phyloP scores from a whole-genome alignment of 441 rosid species.

The Populus hybrid region DNA sequence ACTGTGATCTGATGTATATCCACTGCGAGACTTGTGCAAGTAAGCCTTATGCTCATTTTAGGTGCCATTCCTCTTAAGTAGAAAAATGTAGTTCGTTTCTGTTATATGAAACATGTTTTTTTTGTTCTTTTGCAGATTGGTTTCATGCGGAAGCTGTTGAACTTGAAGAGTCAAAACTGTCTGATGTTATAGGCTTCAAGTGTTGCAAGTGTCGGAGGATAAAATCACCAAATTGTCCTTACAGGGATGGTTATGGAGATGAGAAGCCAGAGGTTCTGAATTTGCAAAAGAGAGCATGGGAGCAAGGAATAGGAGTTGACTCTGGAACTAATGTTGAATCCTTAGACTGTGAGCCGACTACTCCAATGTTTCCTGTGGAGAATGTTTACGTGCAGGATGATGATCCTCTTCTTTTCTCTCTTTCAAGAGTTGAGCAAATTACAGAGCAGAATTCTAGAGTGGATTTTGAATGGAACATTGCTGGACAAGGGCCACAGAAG shows the following conservation, averaged over 20 bases:
- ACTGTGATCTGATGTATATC: slow-evolving; percentile 61
- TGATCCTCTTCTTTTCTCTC: slow-evolving; percentile 64
- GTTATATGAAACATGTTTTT: slow-evolving; percentile 8
- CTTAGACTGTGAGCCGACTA: slow-evolving; percentile 41
- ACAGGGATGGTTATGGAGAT: slow-evolving; percentile 38
- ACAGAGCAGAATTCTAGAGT: slow-evolving; percentile 35
- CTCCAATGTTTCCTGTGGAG: slow-evolving; percentile 43
- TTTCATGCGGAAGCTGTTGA: slow-evolving; percentile 84
- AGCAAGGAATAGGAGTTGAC: slow-evolving; percentile 39
- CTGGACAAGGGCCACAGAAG: slow-evolving; percentile 55
- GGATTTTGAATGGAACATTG: slow-evolving; percentile 46
- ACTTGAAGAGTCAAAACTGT: slow-evolving; percentile 62
- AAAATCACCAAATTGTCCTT: slow-evolving; percentile 82
- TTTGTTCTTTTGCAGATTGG: slow-evolving; percentile 61
- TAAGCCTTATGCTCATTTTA: slow-evolving; percentile 39
- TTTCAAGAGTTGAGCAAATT: slow-evolving; percentile 56
- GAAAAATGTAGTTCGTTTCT: neutral
- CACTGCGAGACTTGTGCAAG: slow-evolving; percentile 75
- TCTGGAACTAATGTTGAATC: slow-evolving; percentile 45
- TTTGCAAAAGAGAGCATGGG: slow-evolving; percentile 29
- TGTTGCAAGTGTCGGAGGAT: slow-evolving; percentile 96
- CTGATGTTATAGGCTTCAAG: slow-evolving; percentile 82
- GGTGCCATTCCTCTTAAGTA: slow-evolving; percentile 7
- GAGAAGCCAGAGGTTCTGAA: slow-evolving; percentile 40
- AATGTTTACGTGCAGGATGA: slow-evolving; percentile 42